Conservation (phyloP, 1,139 yeast species). For the Yamadazyma spencermartinsiae region DNA sequence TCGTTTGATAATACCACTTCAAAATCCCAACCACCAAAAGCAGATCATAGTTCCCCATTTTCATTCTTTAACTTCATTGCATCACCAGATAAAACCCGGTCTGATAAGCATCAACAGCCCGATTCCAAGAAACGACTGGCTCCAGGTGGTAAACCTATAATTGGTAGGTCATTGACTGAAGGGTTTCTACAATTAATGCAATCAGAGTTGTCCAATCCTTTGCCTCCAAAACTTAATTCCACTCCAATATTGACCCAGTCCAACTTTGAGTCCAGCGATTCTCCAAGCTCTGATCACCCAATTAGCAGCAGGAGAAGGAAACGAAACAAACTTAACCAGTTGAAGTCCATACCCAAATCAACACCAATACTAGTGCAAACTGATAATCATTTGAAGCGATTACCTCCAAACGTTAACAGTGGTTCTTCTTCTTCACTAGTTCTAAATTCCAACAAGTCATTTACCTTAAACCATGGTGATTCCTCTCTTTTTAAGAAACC, state of each 20-base stretch:
- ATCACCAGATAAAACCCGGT: slow-evolving; percentile 10
- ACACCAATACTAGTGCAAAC: slow-evolving; percentile 21
- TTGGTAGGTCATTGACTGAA: slow-evolving; percentile 15
- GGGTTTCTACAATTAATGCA: slow-evolving; percentile 15
- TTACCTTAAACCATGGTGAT: slow-evolving; percentile 43
- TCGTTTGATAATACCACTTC: background rate
- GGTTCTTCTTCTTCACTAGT: slow-evolving; percentile 42
- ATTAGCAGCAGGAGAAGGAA: slow-evolving; percentile 7
- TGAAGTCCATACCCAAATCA: slow-evolving; percentile 19
- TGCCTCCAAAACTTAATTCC: slow-evolving; percentile 8
- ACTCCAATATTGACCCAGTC: slow-evolving; percentile 5
- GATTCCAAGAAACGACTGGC: background rate
- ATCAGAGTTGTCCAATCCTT: slow-evolving; percentile 8
- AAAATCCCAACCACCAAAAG: background rate
- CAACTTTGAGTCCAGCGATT: slow-evolving; percentile 2
- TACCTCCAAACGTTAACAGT: slow-evolving; percentile 31
- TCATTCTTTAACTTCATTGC: slow-evolving; percentile 14
- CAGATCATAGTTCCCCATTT: slow-evolving; percentile 7
- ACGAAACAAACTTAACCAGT: slow-evolving; percentile 19
- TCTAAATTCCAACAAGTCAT: slow-evolving; percentile 50
- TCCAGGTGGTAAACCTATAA: slow-evolving; percentile 4
- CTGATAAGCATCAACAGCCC: too few species aligned
- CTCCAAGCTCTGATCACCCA: slow-evolving; percentile 3
- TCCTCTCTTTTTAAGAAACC: slow-evolving; percentile 41
- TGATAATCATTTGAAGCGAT: slow-evolving; percentile 27